Percentiles rank a stretch among this genome's conserved stretches.
Conservation (phyloP, 2,329 filamentous ascomycete genomes). For the Pezicula carpinea region DNA sequence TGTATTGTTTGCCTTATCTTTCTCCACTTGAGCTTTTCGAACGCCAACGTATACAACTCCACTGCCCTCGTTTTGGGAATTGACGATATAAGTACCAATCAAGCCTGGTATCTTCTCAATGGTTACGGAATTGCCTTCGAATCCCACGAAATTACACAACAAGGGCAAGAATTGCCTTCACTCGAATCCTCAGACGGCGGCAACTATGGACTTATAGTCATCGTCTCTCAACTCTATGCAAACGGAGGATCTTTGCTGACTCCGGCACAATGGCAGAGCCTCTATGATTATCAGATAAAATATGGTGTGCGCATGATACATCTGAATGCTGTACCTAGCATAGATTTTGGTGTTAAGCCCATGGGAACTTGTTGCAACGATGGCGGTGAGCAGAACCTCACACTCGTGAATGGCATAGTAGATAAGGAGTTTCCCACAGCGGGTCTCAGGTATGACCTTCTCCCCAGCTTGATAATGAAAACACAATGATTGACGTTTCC, state of each 20-base stretch:
- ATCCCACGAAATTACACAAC: conserved; percentile 44
- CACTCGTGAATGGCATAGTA: conserved; percentile 44
- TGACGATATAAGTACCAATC: background rate
- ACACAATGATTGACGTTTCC: conserved; percentile 8
- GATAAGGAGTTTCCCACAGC: conserved; percentile 46
- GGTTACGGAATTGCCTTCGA: conserved; percentile 56
- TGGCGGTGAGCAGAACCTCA: conserved; percentile 43
- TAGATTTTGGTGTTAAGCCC: conserved; percentile 36
- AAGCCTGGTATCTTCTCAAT: conserved; percentile 30
- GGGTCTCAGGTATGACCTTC: conserved; percentile 40
- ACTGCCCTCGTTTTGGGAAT: background rate
- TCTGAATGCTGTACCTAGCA: conserved; percentile 49
- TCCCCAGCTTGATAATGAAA: background rate
- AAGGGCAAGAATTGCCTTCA: conserved; percentile 43
- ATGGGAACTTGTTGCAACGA: conserved; percentile 38
- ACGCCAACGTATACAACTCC: conserved; percentile 10
- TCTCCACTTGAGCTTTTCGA: background rate
- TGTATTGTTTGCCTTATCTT: background rate
- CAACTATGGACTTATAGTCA: conserved; percentile 3
- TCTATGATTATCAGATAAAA: conserved; percentile 50
- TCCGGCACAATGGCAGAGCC: conserved; percentile 46
- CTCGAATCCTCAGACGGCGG: conserved; percentile 27
- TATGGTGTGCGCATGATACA: conserved; percentile 57
- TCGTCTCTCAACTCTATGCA: background rate
- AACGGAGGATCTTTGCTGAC: conserved; percentile 32